Base-by-base conservation (phyloP, 2,329 filamentous ascomycete genomes). In the Botrytis galanthina region DNA sequence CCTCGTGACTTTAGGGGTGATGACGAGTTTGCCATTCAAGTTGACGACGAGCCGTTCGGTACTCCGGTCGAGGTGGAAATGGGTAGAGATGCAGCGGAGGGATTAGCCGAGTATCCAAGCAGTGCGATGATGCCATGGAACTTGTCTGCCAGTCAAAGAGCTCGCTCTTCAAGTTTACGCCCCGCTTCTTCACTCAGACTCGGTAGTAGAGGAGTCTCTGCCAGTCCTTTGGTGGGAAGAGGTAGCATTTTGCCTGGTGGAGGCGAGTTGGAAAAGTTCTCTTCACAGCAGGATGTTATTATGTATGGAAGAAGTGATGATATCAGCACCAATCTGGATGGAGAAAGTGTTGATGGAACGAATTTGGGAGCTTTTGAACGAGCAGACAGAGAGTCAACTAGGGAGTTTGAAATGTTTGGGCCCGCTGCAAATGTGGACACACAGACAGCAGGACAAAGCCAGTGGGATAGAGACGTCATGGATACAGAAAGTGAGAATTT, bases 61-160 rank as follows among this genome's bases (percentile, higher is more conserved):
- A 73, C 64, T 22, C 64, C 63, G 4, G 64, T 51, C 42, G 93
- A 87, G 14, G 81, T 91, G 32, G 94, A 97, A 81, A 82, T 93
- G 37, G 92, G 91, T 32, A 89, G 93, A 82, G 89, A 93, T 60
- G 91, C 88, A 1, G 87, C 85, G 0, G 86, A 88, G 0, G 87
- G 88, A 12, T 86, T 96, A 71, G 88, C 89, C 7, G 92, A 97
- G 74, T 88, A 91, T 71, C 87, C 88, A 42, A 88, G 88, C 37
- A 88, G 87, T 7, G 83, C 86, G n/a, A 46, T 75, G 59, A 89
- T 92, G 86, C 91, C 91, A 18, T 93, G 91, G 91, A 92, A 92
- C 76, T 83, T 87, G 62, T 88, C 85, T 12, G 85, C 87, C 5
- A 89, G 88, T 3, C 79, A 86, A 7, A 78, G 79, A 62, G 57